Conservation (phyloP, 306 rosid species). For the Trichosanthes truncata region DNA sequence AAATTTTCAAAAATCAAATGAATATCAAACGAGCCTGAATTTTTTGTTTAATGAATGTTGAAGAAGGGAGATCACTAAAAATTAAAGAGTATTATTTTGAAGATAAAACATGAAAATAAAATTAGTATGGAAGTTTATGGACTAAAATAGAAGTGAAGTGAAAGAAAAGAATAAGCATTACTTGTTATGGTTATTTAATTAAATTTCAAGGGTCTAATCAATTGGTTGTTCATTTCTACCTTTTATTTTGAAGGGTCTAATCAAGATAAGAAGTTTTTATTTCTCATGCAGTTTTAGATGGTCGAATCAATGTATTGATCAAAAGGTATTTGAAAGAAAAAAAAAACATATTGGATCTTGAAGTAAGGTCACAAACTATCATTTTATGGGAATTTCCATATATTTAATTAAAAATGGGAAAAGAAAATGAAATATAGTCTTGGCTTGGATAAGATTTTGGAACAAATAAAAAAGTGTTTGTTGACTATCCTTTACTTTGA, state of each 20-base stretch:
- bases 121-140: not conserved
- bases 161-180: not conserved
- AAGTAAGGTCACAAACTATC: not conserved
- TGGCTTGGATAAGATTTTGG: not conserved
- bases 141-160: not conserved
- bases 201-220: not conserved
- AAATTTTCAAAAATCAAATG: too few species aligned
- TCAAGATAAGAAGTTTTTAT: not conserved
- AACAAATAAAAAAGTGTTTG: not conserved
- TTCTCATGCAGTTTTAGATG: not conserved
- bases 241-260: not conserved
- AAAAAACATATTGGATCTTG: not conserved
- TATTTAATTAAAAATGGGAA: not conserved
- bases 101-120: not conserved
- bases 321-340: not conserved
- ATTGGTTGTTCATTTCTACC: not conserved
- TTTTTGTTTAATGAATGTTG: not conserved
- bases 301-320: not conserved
- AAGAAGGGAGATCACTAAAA: too few species aligned
- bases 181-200: not conserved
- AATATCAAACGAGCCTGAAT: too few species aligned
- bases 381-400: not conserved
- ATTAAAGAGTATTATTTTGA: too few species aligned
- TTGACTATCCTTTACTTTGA: not conserved
- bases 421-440: not conserved